These are phyloP conservation scores for Sicyos edulis DNA, from an alignment of 306 rosid species.

Conservation along the genomic window DNA sequence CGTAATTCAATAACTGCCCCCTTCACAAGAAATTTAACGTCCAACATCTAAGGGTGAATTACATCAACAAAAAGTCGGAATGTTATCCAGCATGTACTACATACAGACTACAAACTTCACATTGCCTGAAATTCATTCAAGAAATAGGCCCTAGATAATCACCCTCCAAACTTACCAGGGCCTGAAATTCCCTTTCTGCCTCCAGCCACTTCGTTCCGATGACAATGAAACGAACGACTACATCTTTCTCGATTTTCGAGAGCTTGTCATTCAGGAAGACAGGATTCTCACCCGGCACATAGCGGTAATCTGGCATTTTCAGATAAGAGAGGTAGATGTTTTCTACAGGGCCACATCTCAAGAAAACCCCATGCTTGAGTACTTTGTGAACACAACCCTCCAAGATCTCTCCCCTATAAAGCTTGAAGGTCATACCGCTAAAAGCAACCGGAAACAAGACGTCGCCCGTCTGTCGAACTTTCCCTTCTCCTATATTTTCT, in stretches of 20 bases:
- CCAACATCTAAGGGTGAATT: not conserved
- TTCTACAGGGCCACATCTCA: constrained; percentile 78
- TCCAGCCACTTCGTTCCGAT: constrained; percentile 87
- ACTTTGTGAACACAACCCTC: constrained; percentile 78
- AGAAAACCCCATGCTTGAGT: constrained; percentile 76
- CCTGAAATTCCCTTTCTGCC: constrained; percentile 83
- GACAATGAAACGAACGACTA: constrained; percentile 52
- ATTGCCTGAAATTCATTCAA: constrained; percentile 1
- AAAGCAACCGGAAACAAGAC: constrained; percentile 74
- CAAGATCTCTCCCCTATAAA: constrained; percentile 63
- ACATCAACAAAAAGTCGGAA: not conserved
- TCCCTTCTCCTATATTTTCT: constrained; percentile 74
- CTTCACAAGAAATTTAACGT: not conserved
- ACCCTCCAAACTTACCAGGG: constrained; percentile 76
- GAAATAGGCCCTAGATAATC: constrained; percentile 74
- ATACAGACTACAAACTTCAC: not conserved
- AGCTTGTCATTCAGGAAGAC: constrained; percentile 51
- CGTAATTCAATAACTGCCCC: not conserved
- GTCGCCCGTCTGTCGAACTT: constrained; percentile 72
- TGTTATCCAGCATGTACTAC: not conserved
- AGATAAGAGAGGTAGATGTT: constrained; percentile 48
- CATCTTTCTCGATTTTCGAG: constrained; percentile 61
- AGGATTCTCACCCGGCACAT: constrained; percentile 63
- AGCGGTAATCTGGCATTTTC: constrained; percentile 72
- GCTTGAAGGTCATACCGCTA: constrained; percentile 66